A percentile compares a stretch with the other conserved stretches of the same genome.
These are phyloP conservation scores for Trypanosoma boissoni DNA, from an alignment of 208 protist species.

Conservation along the genomic window DNA sequence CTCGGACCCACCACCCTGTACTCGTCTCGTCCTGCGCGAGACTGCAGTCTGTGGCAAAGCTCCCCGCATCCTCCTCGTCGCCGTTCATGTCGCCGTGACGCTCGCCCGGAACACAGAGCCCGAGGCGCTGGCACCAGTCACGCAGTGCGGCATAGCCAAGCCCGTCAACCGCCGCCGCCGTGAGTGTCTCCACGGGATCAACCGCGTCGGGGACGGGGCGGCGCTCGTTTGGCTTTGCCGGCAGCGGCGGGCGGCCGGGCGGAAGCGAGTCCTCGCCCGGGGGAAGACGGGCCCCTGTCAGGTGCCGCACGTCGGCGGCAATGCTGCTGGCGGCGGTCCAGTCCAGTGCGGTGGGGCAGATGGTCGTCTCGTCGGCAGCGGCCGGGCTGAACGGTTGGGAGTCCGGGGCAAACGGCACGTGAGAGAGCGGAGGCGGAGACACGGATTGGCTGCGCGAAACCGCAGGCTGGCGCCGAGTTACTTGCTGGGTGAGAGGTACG, in stretches of 20 bases:
- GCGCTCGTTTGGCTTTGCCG: background rate
- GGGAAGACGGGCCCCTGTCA: background rate
- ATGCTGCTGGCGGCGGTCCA: slow-evolving; percentile 19
- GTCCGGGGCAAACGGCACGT: background rate
- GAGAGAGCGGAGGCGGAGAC: background rate
- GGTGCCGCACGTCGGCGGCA: slow-evolving; percentile 7
- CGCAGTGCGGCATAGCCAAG: slow-evolving; percentile 11
- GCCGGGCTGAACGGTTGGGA: too few species aligned
- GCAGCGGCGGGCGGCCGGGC: background rate
- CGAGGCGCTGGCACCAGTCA: slow-evolving; percentile 19
- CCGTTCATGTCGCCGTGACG: background rate
- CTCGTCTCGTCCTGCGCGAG: slow-evolving; percentile 21
- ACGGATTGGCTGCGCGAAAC: slow-evolving; percentile 11
- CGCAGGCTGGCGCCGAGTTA: slow-evolving; percentile 6
- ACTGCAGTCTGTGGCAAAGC: background rate
- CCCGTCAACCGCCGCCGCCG: slow-evolving; percentile 1
- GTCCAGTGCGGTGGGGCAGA: slow-evolving; percentile 7
- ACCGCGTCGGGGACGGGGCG: too few species aligned
- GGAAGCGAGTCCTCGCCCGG: background rate
- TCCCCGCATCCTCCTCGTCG: background rate
- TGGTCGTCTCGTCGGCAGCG: background rate
- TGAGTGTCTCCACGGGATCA: background rate
- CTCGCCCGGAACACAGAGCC: background rate
- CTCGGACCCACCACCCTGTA: slow-evolving; percentile 19
- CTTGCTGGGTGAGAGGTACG: slow-evolving; percentile 5